Conservation (phyloP, 495 filamentous ascomycete species). For the Cenococcum geophilum region DNA sequence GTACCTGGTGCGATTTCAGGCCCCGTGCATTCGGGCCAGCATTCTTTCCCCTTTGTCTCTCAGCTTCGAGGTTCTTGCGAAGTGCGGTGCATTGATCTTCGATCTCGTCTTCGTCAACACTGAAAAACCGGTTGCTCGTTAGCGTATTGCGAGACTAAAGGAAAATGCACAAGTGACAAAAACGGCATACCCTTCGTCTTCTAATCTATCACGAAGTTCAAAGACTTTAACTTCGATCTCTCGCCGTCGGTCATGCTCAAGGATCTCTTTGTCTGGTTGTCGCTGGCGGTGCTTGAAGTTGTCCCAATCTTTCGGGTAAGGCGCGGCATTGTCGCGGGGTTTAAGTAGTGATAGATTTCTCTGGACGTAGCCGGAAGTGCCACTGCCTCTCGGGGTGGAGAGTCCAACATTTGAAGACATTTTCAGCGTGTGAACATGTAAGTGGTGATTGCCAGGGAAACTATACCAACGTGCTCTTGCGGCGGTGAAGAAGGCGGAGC, state of each 20-base stretch:
- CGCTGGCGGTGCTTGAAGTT: conserved; percentile 63
- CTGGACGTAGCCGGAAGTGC: conserved; percentile 96
- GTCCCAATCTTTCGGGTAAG: conserved; percentile 59
- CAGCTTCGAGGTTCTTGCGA: conserved; percentile 55
- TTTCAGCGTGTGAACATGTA: background rate
- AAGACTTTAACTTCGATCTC: conserved; percentile 89
- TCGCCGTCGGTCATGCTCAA: conserved; percentile 86
- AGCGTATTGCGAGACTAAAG: background rate
- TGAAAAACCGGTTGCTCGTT: conserved; percentile 27
- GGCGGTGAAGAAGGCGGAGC: background rate
- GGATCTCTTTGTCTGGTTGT: conserved; percentile 80
- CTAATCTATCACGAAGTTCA: conserved; percentile 78
- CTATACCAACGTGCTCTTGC: background rate
- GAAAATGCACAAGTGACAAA: background rate
- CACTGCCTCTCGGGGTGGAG: conserved; percentile 85
- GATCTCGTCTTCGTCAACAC: conserved; percentile 74
- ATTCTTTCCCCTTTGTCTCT: conserved; percentile 45
- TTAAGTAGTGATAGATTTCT: conserved; percentile 83
- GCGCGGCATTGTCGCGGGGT: conserved; percentile 57
- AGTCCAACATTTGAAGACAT: conserved; percentile 99
- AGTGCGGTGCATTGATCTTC: conserved; percentile 59
- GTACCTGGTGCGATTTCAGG: conserved; percentile 89
- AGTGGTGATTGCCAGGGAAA: background rate
- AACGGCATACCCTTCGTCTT: conserved; percentile 65
- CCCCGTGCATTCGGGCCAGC: conserved; percentile 41